Conservation (phyloP, 352 stramenopile species). For the Pythium pectinolyticum region DNA sequence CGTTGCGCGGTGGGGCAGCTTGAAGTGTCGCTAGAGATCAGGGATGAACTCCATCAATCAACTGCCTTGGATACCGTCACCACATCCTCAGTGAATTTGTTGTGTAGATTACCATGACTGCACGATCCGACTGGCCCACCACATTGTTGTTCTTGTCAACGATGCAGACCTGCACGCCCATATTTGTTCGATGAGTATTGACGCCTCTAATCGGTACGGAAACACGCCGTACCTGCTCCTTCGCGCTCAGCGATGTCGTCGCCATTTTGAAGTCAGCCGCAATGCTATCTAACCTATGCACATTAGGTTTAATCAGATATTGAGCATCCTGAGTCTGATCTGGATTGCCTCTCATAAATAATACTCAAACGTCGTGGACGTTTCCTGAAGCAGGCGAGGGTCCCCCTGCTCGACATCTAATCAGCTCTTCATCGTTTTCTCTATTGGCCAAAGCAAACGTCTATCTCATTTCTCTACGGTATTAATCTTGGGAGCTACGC, state of each 20-base stretch:
- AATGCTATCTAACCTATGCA: background rate
- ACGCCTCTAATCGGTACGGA: too few relatives aligned
- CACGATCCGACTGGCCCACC: constrained; percentile 76
- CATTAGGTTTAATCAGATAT: background rate
- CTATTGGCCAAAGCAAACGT: background rate
- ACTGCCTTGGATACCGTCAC: too few relatives aligned
- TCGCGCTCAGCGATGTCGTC: constrained; percentile 45
- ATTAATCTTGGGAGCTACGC: constrained; percentile 3
- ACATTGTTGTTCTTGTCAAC: constrained; percentile 82
- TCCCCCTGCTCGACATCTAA: too few relatives aligned
- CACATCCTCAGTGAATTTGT: background rate
- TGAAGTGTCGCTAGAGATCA: constrained; percentile 63
- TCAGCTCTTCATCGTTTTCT: too few relatives aligned
- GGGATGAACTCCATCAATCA: too few relatives aligned
- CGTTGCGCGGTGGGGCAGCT: constrained; percentile 78
- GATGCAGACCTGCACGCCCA: constrained; percentile 65
- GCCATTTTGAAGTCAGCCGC: background rate
- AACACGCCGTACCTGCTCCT: constrained; percentile 62
- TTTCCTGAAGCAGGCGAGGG: too few relatives aligned
- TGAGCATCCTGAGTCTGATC: too few relatives aligned
- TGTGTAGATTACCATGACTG: constrained; percentile 60
- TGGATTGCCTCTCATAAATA: too few relatives aligned
- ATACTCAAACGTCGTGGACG: too few relatives aligned
- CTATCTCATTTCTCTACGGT: too few relatives aligned
- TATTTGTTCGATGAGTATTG: too few relatives aligned